These are phyloP conservation scores for Avena sativa DNA, from an alignment of 176 grass and related monocot species.

Conservation along the genomic window DNA sequence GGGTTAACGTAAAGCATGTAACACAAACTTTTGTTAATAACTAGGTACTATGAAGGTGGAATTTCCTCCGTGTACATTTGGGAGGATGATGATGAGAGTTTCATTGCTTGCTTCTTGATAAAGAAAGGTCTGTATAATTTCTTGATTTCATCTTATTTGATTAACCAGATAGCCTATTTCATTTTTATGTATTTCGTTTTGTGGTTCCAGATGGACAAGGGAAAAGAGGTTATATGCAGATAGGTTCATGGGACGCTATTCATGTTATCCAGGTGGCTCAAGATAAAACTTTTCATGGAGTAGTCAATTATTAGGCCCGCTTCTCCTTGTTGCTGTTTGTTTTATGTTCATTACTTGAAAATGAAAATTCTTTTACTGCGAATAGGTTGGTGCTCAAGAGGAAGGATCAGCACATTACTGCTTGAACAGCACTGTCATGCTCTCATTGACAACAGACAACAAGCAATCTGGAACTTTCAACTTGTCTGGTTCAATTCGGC, in stretches of 20 bases:
- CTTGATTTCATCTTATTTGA: slow-evolving; percentile 24
- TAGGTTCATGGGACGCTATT: slow-evolving; percentile 97
- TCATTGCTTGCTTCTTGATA: slow-evolving; percentile 96
- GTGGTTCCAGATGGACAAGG: slow-evolving; percentile 77
- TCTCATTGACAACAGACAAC: slow-evolving; percentile 84
- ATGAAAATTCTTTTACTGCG: slow-evolving; percentile 4
- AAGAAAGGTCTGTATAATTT: slow-evolving; percentile 74
- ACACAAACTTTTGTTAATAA: slow-evolving; percentile 33
- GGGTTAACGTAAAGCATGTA: slow-evolving; percentile 13
- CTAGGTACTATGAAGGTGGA: slow-evolving; percentile 99
- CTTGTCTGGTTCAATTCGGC: slow-evolving; percentile 91
- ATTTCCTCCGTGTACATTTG: slow-evolving; percentile 97
- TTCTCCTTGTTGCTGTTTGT: slow-evolving; percentile 36
- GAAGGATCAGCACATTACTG: slow-evolving; percentile 84
- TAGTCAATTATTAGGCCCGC: slow-evolving; percentile 18
- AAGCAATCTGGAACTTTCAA: slow-evolving; percentile 91
- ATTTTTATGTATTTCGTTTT: slow-evolving; percentile 37
- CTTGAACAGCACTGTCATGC: slow-evolving; percentile 96
- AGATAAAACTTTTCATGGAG: slow-evolving; percentile 8
- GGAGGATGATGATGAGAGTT: slow-evolving; percentile 83
- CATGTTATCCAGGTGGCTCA: slow-evolving; percentile 90
- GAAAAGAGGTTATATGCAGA: slow-evolving; percentile 83
- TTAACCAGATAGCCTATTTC: slow-evolving; percentile 25
- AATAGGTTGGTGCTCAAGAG: slow-evolving; percentile 72
- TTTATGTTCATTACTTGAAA: slow-evolving; percentile 3